Evolutionary conservation across 129 eudicot genomes (phyloP), one percentile per base, ranked within the genome.

Genomic region (Helianthus annuus): DNA sequence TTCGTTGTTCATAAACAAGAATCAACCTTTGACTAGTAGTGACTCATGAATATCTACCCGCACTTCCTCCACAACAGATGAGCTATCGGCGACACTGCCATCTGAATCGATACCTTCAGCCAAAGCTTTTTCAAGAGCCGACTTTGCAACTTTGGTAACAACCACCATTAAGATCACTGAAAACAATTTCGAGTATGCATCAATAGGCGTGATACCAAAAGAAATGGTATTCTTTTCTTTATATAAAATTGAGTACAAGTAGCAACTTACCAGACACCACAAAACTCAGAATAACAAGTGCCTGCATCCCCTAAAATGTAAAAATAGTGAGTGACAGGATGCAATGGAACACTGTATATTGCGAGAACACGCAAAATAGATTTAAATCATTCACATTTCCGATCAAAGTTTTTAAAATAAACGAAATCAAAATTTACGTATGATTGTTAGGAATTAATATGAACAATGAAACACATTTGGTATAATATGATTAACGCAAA

Each of bases 121-220:
- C 73, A 92, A 78, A 5, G 96, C 97, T 49, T 89, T 92, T 10
- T 88, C 97, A 42, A 92, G 78, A 70, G 96, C 96, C 24, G 85
- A 62, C 77, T 88, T 92, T 14, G 97, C 97, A 75, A 92, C 97
- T 83, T 76, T 86, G 10, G 85, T 92, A 45, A 92, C 86, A 55
- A 87, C 78, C 51, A 79, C 75, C 62, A 88, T 74, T 40, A 92
- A 48, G 74, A 85, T 44, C 77, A 76, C 97, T 92, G 89, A 79
- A 82, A 78, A 49, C 63, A 81, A 75, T 24, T 66, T 12, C 1
- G 13, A 24, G 58, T 0, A 27, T 6, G 71, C 13, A 5, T 72
- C 49, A 13, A 44, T 22, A 40, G 19, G 24, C 65, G 66, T 40
- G 61, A 22, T 48, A 62, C 16, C 42, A 60, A 34, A 32, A 19